A percentile compares a stretch with the other conserved stretches of the same genome.
These are phyloP conservation scores for Pseudogymnoascus verrucosus DNA, from an alignment of 2,329 filamentous ascomycete species.

Conservation along the genomic window DNA sequence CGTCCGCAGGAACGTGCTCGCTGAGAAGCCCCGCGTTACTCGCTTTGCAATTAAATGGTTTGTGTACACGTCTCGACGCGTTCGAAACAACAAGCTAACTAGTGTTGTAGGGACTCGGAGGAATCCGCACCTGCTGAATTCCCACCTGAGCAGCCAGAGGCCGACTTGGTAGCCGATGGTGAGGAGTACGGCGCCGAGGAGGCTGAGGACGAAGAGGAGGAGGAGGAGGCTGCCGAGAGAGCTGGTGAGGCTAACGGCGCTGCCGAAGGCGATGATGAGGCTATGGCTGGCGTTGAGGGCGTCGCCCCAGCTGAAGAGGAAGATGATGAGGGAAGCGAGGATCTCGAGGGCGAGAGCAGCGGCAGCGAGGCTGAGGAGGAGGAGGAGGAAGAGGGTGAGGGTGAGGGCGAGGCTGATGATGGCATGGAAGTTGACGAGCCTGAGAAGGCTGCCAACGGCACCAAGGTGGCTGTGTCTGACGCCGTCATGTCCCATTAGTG, in stretches of 20 bases:
- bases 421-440: constrained; percentile 44
- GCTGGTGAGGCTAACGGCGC: constrained; percentile 35
- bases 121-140: constrained; percentile 92
- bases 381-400: constrained; percentile 50
- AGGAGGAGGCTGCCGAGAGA: constrained; percentile 48
- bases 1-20: constrained; percentile 83
- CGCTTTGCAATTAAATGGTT: constrained; percentile 99
- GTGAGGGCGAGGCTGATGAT: constrained; percentile 34
- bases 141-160: constrained; percentile 94
- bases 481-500: constrained; percentile 26
- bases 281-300: constrained; percentile 65
- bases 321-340: constrained; percentile 69
- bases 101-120: constrained; percentile 77
- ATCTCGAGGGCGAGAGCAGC: constrained; percentile 69
- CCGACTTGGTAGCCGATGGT: constrained; percentile 77
- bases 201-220: constrained; percentile 63
- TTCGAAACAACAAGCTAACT: neutral
- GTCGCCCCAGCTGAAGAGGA: constrained; percentile 44
- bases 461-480: constrained; percentile 17
- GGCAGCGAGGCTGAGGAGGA: constrained; percentile 64
- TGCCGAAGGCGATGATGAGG: constrained; percentile 55
- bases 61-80: constrained; percentile 24
- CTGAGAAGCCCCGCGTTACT: constrained; percentile 95
- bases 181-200: constrained; percentile 89
- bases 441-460: constrained; percentile 23